Evolutionary conservation across 352 stramenopile genomes (phyloP), one percentile per base, ranked within the genome.

Genomic region (Saprolegnia parasitica): DNA sequence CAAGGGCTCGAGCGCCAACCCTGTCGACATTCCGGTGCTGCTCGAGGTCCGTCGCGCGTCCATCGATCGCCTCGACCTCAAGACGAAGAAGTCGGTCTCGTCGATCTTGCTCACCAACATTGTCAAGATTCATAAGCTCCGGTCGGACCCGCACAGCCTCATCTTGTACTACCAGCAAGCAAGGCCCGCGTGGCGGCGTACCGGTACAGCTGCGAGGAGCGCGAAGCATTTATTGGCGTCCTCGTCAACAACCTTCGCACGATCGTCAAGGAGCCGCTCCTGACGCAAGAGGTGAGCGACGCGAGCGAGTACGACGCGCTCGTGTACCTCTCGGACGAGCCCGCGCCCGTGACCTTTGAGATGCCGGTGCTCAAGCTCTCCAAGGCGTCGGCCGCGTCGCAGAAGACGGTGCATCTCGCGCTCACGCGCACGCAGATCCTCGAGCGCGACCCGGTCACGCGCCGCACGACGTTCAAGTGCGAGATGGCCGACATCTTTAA

Each of bases 21-120:
- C 87, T 0, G 78, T 95, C 9, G 91, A 89, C 54, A 74, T 90
- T 20, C 77, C 88, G 23, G 80, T 93, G 11, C 52, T 93, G 55
- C 67, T 95, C 13, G 87, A 86, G 6, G 87, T 95, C 8, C 82
- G 87, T 4, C 85, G 85, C 0, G 83, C 87, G 10, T 93, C 85
- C 50, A 74, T 94, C 45, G 87, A 93, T 65, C 78, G 87, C 21
- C 67, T 95, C 40, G 81, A 95, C 50, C 70, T 72, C 10, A 74
- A 93, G 32, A 88, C 76, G 13, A 81, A 81, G 35, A 76, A 77
- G 10, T 91, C 86, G 21, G 65, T 93, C 40, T 93, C 85, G 37
- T 95, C 87, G 4, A 90, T 92, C 65, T 71, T 93, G 65, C 65
- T 95, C 6, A 93, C 92, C 70, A 84, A 93, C 68, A 92, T 95